Base-by-base conservation (phyloP, 2,329 filamentous ascomycete species). In the Trichoderma brevicompactum region DNA sequence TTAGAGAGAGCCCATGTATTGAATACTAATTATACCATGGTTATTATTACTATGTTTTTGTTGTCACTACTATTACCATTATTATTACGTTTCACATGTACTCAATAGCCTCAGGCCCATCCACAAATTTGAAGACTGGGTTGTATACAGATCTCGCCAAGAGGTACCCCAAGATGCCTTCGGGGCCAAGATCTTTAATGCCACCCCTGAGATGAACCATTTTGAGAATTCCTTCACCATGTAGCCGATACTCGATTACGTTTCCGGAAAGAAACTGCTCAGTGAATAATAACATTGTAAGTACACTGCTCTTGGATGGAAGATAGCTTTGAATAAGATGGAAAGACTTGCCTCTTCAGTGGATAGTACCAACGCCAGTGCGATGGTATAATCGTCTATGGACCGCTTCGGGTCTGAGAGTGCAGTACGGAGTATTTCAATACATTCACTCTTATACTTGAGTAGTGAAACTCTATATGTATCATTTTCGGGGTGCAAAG, bases 401-500 rank as follows among this genome's bases (percentile, higher is more conserved):
- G 17, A 15, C 5, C 19, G 17, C 2, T 49, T 53, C 3, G 12
- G 52, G 8, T 43, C 15, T 10, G 53, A 49, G 15, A 64, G 32
- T 23, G 62, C 52, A 15, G 41, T 10, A 5, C 62, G 52, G 5
- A 58, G 52, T 41, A 55, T 56, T 23, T 50, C 15, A 3, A 64
- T 58, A n/a, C 62, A 64, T 50, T 64, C 53, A 8, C 43, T 64
- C 41, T 64, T 64, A 46, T 64, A 64, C n/a, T 50, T 58, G 1
- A 64, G 34, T 3, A 64, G 36, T 1, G 43, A 48, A 4, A 64
- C 53, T 12, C 46, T 41, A 8, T 64, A 64, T 6, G 62, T 23
- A 13, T 64, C 52, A 7, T 58, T 50, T n/a, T 64, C 43, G 5
- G 52, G 62, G 34, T 64, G 28, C 12, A 64, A 32, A 7, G 12